Percentiles rank a stretch among this genome's conserved stretches.
Evolutionary conservation across 2,329 filamentous ascomycete genomes (phyloP).

Genomic region (Eutypella sp.): DNA sequence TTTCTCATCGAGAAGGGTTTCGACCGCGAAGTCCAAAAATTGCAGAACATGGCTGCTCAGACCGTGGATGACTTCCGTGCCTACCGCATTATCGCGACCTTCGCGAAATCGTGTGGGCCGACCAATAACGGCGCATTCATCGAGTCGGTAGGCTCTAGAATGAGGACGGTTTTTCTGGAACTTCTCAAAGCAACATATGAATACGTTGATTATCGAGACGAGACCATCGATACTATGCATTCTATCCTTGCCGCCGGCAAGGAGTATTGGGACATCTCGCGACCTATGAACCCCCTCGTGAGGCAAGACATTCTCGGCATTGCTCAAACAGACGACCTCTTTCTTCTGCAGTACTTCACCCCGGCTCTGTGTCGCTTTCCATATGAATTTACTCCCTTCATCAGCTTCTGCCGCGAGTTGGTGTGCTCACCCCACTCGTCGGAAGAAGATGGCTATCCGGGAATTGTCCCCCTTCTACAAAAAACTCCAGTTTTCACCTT

Average conservation of each 20-base stretch:
- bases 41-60: constrained; percentile 44
- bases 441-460: constrained; percentile 30
- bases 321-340: constrained; percentile 49
- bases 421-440: constrained; percentile 40
- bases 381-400: constrained; percentile 76
- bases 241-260: constrained; percentile 55
- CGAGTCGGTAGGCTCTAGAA: constrained; percentile 53
- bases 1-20: constrained; percentile 48
- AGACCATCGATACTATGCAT: constrained; percentile 63
- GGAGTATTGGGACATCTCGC: constrained; percentile 50
- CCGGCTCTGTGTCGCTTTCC: constrained; percentile 75
- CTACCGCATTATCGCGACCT: constrained; percentile 48
- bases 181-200: constrained; percentile 63
- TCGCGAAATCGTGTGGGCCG: constrained; percentile 43
- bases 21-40: constrained; percentile 46
- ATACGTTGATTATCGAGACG: constrained; percentile 66
- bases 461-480: constrained; percentile 60
- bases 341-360: constrained; percentile 58
- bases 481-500: constrained; percentile 73
- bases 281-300: constrained; percentile 31
- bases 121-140: constrained; percentile 44
- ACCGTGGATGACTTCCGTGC: constrained; percentile 47
- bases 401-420: constrained; percentile 65
- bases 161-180: constrained; percentile 63
- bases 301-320: constrained; percentile 30